Conservation (phyloP, 345 rosid genomes). For the Linum tenue region DNA sequence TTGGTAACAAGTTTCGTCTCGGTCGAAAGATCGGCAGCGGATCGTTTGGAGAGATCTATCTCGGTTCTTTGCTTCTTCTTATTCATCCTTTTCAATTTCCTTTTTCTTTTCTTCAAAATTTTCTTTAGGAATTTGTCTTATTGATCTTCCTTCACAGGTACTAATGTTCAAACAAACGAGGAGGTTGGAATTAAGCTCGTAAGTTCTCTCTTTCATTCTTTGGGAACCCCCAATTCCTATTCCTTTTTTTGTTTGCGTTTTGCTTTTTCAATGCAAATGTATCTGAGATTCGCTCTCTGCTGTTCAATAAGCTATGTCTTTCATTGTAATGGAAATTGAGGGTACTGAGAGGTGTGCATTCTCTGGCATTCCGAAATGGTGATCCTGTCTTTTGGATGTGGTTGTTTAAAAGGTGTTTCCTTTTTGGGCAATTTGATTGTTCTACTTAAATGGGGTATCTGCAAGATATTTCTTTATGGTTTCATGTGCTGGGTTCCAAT, state of each 20-base stretch:
- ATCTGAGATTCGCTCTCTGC: background rate
- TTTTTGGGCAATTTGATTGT: no score
- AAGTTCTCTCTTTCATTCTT: slow-evolving; percentile 20
- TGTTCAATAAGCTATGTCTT: background rate
- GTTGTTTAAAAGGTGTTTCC: no score
- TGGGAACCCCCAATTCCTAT: background rate
- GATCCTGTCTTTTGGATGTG: no score
- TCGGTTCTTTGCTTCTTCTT: slow-evolving; percentile 41
- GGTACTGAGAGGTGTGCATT: background rate
- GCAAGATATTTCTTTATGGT: no score
- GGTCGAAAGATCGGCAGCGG: slow-evolving; percentile 98
- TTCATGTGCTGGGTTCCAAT: no score
- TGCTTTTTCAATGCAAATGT: background rate
- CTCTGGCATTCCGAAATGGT: no score
- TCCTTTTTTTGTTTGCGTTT: background rate
- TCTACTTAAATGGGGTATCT: no score
- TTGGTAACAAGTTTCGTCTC: slow-evolving; percentile 80
- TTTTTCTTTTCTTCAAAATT: background rate
- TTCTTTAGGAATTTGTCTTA: background rate
- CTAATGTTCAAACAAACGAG: slow-evolving; percentile 75
- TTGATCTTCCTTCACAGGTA: slow-evolving; percentile 33
- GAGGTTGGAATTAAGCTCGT: slow-evolving; percentile 98
- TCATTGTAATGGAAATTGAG: background rate
- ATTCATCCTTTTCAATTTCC: background rate
- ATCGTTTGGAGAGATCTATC: slow-evolving; percentile 97